Evolutionary conservation across 176 grass and related monocot species (phyloP).

Genomic region (Zea luxurians): DNA sequence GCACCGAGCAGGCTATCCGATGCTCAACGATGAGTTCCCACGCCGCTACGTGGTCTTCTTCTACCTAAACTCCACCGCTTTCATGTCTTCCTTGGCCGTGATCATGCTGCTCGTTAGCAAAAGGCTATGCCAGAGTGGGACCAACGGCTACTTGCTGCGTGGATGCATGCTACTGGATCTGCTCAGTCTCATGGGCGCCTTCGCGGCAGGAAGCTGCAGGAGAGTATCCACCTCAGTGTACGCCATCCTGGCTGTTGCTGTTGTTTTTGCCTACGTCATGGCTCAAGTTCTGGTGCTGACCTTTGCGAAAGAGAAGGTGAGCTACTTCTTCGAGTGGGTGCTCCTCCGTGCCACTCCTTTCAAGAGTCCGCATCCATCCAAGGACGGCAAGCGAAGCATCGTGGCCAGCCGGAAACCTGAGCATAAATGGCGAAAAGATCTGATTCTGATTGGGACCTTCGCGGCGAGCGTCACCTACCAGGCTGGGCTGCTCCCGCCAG

Average conservation of each 20-base stretch:
- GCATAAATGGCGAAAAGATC: slow-evolving; percentile 57
- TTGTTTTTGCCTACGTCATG: slow-evolving; percentile 36
- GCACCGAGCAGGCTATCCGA: slow-evolving; percentile 36
- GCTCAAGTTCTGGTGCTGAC: slow-evolving; percentile 34
- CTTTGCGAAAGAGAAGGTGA: slow-evolving; percentile 37
- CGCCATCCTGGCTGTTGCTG: slow-evolving; percentile 36
- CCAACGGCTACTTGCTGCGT: slow-evolving; percentile 30
- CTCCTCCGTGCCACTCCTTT: slow-evolving; percentile 18
- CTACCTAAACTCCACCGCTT: slow-evolving; percentile 55
- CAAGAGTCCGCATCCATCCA: neutral
- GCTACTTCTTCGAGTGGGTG: neutral
- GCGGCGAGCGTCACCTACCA: slow-evolving; percentile 57
- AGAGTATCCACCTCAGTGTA: slow-evolving; percentile 42
- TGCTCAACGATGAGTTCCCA: slow-evolving; percentile 49
- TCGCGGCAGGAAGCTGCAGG: slow-evolving; percentile 46
- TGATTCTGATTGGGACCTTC: slow-evolving; percentile 56
- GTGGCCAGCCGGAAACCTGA: slow-evolving; percentile 15
- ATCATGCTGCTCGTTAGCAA: slow-evolving; percentile 54
- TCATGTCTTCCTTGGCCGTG: slow-evolving; percentile 55
- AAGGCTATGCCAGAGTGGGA: slow-evolving; percentile 41
- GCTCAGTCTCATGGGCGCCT: slow-evolving; percentile 55
- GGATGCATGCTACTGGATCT: slow-evolving; percentile 40
- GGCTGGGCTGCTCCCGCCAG: slow-evolving; percentile 53
- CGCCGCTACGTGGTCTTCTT: slow-evolving; percentile 45
- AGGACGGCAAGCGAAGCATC: neutral